phyloP scores from a whole-genome alignment of 2,329 filamentous ascomycete genomes.

The Xylariaceae sp. region DNA sequence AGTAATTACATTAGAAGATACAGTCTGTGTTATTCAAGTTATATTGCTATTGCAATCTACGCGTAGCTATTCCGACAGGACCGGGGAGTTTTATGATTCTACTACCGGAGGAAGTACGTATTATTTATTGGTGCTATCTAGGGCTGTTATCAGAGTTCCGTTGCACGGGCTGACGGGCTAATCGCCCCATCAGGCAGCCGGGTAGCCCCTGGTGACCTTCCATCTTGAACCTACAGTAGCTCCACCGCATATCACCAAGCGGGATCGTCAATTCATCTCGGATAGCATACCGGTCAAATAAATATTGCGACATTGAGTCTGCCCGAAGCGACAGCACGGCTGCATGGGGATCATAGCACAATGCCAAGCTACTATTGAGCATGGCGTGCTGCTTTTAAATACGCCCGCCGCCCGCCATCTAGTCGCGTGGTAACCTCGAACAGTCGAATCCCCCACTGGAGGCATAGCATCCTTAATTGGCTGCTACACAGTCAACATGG shows the following conservation, averaged over 20 bases:
- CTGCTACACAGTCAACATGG: constrained; percentile 16
- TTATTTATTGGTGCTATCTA: no score
- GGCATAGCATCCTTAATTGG: not conserved
- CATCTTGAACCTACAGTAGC: constrained; percentile 23
- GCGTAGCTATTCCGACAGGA: no score
- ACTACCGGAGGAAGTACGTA: no score
- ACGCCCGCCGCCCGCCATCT: constrained; percentile 6
- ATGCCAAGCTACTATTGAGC: constrained; percentile 15
- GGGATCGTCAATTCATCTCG: constrained; percentile 19
- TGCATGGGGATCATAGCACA: constrained; percentile 17
- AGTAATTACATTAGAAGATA: no score
- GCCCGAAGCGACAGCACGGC: constrained; percentile 22
- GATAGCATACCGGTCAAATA: constrained; percentile 9
- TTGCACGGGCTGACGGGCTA: not conserved
- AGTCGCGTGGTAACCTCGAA: not conserved
- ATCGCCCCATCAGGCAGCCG: not conserved
- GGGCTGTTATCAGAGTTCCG: not conserved
- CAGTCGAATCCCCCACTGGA: no score
- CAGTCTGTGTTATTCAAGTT: no score
- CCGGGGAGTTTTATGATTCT: no score
- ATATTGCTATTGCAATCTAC: no score
- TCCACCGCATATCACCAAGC: constrained; percentile 5
- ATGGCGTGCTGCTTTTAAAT: constrained; percentile 8
- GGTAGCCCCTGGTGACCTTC: no score
- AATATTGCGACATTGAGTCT: constrained; percentile 19